phyloP scores from a whole-genome alignment of 2,329 filamentous ascomycete species.

The Apiospora hydei region DNA sequence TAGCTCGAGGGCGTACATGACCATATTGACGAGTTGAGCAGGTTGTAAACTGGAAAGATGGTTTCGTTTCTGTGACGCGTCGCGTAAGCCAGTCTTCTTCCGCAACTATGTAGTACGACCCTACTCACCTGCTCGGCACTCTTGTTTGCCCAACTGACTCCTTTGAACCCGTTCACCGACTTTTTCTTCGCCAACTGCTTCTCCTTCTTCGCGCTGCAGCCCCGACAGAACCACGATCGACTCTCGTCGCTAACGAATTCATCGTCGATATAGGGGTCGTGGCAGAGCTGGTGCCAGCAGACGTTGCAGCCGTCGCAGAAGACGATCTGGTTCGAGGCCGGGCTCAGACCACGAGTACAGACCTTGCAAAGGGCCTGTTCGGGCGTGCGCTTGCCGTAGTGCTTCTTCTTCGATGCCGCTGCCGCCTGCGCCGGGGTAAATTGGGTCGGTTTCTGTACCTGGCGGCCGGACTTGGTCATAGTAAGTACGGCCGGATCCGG shows the following conservation, averaged over 20 bases:
- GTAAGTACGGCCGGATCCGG: conserved; percentile 61
- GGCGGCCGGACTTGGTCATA: conserved; percentile 78
- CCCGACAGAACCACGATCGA: conserved; percentile 74
- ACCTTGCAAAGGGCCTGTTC: conserved; percentile 72
- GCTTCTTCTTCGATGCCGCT: conserved; percentile 46
- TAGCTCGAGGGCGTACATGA: conserved; percentile 66
- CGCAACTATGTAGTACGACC: neutral
- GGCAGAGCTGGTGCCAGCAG: conserved; percentile 83
- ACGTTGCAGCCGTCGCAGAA: conserved; percentile 85
- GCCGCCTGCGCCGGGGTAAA: conserved; percentile 63
- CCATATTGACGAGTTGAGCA: conserved; percentile 67
- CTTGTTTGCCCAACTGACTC: conserved; percentile 48
- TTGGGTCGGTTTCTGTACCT: conserved; percentile 70
- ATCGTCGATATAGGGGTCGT: conserved; percentile 76
- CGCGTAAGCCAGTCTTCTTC: conserved; percentile 27
- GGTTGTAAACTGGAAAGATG: conserved; percentile 70
- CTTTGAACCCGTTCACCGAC: conserved; percentile 44
- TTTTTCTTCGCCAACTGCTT: conserved; percentile 50
- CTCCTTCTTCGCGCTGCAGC: conserved; percentile 61
- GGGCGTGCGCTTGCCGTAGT: conserved; percentile 64
- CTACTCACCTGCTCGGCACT: conserved; percentile 48
- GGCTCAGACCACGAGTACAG: conserved; percentile 76
- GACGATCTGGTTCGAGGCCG: conserved; percentile 79
- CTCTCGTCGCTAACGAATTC: conserved; percentile 71
- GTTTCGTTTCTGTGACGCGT: conserved; percentile 58